Conservation (phyloP, 164 flowering plant genomes). For the Echeveria elegans region DNA sequence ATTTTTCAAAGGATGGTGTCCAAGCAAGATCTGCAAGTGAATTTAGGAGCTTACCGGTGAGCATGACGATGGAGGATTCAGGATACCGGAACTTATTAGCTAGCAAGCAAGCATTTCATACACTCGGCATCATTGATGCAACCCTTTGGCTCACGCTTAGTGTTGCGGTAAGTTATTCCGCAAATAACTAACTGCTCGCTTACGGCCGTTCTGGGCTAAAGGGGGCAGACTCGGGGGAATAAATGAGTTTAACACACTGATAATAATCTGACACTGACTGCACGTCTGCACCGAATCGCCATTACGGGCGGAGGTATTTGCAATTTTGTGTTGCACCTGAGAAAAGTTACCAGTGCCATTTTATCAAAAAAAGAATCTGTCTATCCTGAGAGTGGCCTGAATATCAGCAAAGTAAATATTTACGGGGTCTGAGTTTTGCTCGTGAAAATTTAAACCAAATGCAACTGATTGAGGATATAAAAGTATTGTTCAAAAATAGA, state of each 20-base stretch:
- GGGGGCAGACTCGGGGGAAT: background rate
- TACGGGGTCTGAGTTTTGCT: background rate
- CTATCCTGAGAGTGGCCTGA: background rate
- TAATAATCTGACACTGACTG: background rate
- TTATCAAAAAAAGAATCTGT: background rate
- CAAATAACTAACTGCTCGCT: conserved; percentile 30
- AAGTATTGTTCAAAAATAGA: background rate
- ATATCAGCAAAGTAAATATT: background rate
- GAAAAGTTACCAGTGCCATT: background rate
- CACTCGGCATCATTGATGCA: conserved; percentile 23
- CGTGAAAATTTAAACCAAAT: background rate
- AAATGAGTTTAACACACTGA: background rate
- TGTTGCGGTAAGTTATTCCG: conserved; percentile 26
- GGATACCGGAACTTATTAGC: conserved; percentile 29
- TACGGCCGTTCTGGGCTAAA: conserved; percentile 14
- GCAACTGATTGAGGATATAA: background rate
- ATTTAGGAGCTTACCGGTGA: conserved; percentile 42
- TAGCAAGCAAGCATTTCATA: conserved; percentile 21
- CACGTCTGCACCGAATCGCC: background rate
- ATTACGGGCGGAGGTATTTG: background rate
- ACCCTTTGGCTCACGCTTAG: conserved; percentile 24
- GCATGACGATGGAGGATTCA: conserved; percentile 37
- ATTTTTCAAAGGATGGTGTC: background rate
- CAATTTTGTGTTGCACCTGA: background rate
- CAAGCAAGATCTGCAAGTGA: background rate